These are phyloP conservation scores for Citropsis articulata DNA, from an alignment of 345 rosid species.

Conservation along the genomic window DNA sequence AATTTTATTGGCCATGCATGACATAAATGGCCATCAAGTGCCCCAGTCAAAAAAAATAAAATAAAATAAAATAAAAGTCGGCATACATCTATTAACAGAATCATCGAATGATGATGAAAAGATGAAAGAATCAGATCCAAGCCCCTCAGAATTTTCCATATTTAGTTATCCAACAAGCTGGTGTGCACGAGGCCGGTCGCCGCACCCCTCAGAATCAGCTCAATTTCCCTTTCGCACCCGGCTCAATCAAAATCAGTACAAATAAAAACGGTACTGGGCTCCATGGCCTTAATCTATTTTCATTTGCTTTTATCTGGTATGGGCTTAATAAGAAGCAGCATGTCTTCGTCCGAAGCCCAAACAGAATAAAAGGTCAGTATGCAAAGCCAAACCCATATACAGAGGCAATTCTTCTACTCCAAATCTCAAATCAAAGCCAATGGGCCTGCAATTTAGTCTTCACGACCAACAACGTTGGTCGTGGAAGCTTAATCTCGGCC, in stretches of 20 bases:
- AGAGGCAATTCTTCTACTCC: too few species aligned
- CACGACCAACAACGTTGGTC: too few species aligned
- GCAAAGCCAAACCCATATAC: too few species aligned
- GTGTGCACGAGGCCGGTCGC: not conserved
- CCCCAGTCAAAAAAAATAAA: not conserved
- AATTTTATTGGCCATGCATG: conserved; percentile 3
- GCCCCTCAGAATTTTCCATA: not conserved
- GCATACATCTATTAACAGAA: conserved; percentile 8
- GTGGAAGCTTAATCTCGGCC: too few species aligned
- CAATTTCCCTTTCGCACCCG: too few species aligned
- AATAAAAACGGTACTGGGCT: not conserved
- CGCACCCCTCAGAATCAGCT: too few species aligned
- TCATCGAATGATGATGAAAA: conserved; percentile 8
- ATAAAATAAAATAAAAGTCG: not conserved
- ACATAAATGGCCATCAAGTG: conserved; percentile 3
- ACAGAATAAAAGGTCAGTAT: too few species aligned
- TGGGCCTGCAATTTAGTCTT: too few species aligned
- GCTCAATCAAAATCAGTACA: not conserved
- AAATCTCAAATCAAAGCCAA: too few species aligned
- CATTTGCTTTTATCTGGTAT: not conserved
- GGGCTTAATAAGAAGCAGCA: not conserved
- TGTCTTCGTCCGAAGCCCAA: too few species aligned
- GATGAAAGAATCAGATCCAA: not conserved
- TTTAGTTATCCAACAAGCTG: not conserved
- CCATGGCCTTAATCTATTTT: not conserved